Conservation (phyloP, 73 alveolate species). For the Loxodes magnus region DNA sequence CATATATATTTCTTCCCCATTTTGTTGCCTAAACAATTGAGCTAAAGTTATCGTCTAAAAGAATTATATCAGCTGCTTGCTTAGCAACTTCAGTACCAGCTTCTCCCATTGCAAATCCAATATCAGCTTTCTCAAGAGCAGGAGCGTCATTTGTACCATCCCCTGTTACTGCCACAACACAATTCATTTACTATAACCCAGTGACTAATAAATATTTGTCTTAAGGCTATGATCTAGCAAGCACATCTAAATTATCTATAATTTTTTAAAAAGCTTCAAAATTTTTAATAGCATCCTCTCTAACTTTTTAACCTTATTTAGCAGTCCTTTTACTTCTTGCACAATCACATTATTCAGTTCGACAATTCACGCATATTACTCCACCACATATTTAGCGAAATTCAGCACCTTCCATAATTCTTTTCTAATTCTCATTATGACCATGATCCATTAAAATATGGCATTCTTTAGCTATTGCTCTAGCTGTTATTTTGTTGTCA, state of each 20-base stretch:
- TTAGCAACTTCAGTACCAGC: constrained; percentile 97
- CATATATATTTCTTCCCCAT: constrained; percentile 86
- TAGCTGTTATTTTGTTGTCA: constrained; percentile 60
- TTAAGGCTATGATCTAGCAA: constrained; percentile 96
- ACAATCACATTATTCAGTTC: constrained; percentile 24
- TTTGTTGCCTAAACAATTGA: constrained; percentile 80
- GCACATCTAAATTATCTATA: constrained; percentile 43
- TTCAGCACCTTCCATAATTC: constrained; percentile 46
- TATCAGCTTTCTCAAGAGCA: constrained; percentile 91
- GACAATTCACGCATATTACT: constrained; percentile 55
- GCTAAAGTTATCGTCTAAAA: constrained; percentile 90
- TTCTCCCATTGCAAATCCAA: constrained; percentile 94
- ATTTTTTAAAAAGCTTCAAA: constrained; percentile 28
- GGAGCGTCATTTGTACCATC: constrained; percentile 99
- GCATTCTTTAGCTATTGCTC: constrained; percentile 89
- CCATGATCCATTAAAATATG: no score
- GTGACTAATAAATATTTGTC: constrained; percentile 89
- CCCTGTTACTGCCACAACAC: constrained; percentile 98
- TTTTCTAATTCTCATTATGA: constrained; percentile 6
- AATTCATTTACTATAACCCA: constrained; percentile 82
- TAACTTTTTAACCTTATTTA: constrained; percentile 47
- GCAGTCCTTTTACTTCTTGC: constrained; percentile 24
- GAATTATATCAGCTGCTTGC: constrained; percentile 87
- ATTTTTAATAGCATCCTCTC: constrained; percentile 48
- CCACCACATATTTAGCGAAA: constrained; percentile 49